These are phyloP conservation scores for Alternaria triticimaculans DNA, from an alignment of 2,329 filamentous ascomycete genomes.

Conservation along the genomic window DNA sequence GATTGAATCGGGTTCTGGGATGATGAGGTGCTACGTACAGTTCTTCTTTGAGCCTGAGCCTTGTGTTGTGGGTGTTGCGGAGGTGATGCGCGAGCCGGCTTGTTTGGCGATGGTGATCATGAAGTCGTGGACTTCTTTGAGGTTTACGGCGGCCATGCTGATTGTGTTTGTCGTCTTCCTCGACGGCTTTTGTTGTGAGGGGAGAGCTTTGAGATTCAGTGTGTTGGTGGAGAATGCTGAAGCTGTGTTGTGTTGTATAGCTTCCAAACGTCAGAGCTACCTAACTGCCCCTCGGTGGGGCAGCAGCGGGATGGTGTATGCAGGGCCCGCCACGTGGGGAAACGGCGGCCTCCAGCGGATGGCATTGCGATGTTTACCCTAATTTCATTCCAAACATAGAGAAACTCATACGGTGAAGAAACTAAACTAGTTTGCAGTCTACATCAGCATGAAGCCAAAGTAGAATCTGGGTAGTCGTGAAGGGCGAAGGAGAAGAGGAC, in stretches of 20 bases:
- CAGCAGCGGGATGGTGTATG: neutral
- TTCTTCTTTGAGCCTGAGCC: conserved; percentile 58
- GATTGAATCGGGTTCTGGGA: neutral
- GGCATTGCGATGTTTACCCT: neutral
- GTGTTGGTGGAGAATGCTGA: neutral
- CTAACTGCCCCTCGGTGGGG: neutral
- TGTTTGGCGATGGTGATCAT: conserved; percentile 54
- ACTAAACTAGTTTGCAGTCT: neutral
- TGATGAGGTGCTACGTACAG: conserved; percentile 36
- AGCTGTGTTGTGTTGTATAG: neutral
- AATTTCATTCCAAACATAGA: neutral
- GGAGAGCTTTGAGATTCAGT: neutral
- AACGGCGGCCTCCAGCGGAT: neutral
- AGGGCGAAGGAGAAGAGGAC: neutral
- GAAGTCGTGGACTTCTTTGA: conserved; percentile 58
- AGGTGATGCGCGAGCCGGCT: conserved; percentile 55
- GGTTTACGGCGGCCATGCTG: conserved; percentile 48
- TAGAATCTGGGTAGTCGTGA: neutral
- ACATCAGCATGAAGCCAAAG: neutral
- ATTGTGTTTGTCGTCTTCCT: neutral
- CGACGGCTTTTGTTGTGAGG: neutral
- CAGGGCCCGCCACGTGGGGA: neutral
- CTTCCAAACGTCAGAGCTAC: neutral
- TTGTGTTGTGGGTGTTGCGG: conserved; percentile 52
- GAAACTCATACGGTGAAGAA: neutral